Evolutionary conservation across 2,329 filamentous ascomycete species (phyloP).

Genomic region (Ophiocordyceps australis): DNA sequence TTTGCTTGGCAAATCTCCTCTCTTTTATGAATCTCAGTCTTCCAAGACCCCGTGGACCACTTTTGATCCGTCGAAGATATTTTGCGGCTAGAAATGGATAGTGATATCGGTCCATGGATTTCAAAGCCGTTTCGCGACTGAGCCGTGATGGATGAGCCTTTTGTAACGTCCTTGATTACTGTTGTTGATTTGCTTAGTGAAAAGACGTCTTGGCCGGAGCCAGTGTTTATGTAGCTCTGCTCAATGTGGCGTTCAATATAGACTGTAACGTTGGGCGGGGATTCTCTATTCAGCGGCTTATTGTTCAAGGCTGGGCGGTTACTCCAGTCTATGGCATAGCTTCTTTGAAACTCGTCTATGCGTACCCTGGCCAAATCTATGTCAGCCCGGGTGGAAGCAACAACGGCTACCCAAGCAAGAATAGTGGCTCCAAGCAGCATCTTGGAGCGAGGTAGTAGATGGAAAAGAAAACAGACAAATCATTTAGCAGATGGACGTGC

Average conservation of each 20-base stretch:
- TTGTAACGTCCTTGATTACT: slow-evolving; percentile 2
- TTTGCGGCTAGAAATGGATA: neutral
- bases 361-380: neutral
- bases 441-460: neutral
- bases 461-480: no score
- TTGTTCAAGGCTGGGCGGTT: neutral
- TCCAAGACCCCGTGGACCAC: neutral
- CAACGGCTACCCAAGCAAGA: slow-evolving; percentile 2
- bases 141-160: neutral
- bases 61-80: neutral
- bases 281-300: neutral
- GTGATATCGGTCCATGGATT: neutral
- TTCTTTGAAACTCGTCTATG: neutral
- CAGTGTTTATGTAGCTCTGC: neutral
- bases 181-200: slow-evolving; percentile 1
- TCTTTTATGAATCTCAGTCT: neutral
- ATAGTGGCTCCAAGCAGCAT: neutral
- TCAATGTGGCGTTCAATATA: neutral
- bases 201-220: neutral
- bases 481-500: no score
- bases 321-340: neutral
- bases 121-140: neutral
- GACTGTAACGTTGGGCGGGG: neutral
- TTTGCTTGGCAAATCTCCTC: neutral
- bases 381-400: neutral